Conservation (phyloP, 2,329 filamentous ascomycete genomes). For the Atkinsonella hypoxylon region DNA sequence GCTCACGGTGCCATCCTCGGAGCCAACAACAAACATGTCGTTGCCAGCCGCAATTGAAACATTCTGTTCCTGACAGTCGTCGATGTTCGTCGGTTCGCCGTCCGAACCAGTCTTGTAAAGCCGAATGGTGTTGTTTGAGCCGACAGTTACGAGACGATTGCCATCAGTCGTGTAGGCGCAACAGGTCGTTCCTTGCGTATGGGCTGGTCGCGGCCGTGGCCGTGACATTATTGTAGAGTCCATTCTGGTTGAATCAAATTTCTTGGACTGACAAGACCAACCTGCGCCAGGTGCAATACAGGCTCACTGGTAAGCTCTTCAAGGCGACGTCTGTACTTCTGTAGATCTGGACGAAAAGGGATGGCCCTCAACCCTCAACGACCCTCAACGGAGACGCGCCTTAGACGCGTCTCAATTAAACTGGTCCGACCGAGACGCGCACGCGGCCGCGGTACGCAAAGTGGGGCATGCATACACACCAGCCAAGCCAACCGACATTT, state of each 20-base stretch:
- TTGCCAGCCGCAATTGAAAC: constrained; percentile 64
- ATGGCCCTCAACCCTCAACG: too few species aligned
- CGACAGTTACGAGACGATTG: constrained; percentile 75
- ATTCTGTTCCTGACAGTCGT: constrained; percentile 83
- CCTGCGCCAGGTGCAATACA: too few species aligned
- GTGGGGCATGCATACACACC: too few species aligned
- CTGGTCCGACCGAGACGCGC: neutral
- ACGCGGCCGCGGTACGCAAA: constrained; percentile 2
- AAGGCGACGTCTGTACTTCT: neutral
- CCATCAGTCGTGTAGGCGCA: constrained; percentile 86
- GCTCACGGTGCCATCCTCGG: constrained; percentile 93
- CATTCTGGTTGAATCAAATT: constrained; percentile 11
- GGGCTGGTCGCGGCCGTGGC: constrained; percentile 53
- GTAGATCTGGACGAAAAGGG: neutral
- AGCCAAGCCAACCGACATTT: too few species aligned
- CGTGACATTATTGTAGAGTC: constrained; percentile 26
- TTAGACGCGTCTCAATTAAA: constrained; percentile 21
- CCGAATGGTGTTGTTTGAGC: constrained; percentile 85
- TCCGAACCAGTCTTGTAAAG: constrained; percentile 86
- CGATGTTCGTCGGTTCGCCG: constrained; percentile 84
- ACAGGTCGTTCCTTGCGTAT: constrained; percentile 78
- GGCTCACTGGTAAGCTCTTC: too few species aligned
- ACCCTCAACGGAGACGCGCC: constrained; percentile 27
- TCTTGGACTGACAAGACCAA: neutral
- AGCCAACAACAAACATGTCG: constrained; percentile 76